A percentile compares a stretch with the other conserved stretches of the same genome.
Conservation (phyloP, 495 filamentous ascomycete species). For the Tuber indicum region DNA sequence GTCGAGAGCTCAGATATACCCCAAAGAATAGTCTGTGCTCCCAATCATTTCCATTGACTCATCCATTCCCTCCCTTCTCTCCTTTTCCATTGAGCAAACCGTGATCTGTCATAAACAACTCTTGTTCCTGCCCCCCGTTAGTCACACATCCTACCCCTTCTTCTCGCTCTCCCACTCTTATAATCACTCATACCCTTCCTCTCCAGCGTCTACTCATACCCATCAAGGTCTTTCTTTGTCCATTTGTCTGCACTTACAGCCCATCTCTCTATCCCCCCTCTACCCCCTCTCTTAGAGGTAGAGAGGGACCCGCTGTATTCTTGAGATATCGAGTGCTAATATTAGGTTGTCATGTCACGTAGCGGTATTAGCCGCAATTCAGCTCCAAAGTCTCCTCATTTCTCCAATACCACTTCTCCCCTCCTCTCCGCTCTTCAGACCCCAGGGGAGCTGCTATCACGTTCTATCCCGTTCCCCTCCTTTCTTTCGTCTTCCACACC, state of each 20-base stretch:
- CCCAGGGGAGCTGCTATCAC: constrained; percentile 35
- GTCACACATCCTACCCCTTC: constrained; percentile 9
- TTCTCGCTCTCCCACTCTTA: neutral
- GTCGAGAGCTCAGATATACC: constrained; percentile 40
- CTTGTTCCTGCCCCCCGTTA: neutral
- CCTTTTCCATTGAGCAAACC: neutral
- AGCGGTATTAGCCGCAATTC: constrained; percentile 34
- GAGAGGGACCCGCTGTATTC: neutral
- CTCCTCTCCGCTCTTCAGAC: constrained; percentile 39
- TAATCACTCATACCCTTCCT: neutral
- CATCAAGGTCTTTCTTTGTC: neutral
- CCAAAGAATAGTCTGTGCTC: constrained; percentile 37
- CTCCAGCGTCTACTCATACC: neutral
- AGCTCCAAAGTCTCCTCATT: constrained; percentile 31
- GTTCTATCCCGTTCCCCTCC: constrained; percentile 35
- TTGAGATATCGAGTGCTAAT: neutral
- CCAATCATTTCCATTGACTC: constrained; percentile 20
- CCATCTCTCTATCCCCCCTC: neutral
- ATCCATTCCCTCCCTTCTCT: neutral
- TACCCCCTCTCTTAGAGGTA: neutral
- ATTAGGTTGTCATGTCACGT: neutral
- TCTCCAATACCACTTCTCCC: constrained; percentile 37
- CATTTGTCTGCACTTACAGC: neutral
- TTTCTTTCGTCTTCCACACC: constrained; percentile 40
- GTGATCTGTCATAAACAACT: constrained; percentile 1